Conservation (phyloP, 2,329 filamentous ascomycete species). For the Claviceps spartinae region DNA sequence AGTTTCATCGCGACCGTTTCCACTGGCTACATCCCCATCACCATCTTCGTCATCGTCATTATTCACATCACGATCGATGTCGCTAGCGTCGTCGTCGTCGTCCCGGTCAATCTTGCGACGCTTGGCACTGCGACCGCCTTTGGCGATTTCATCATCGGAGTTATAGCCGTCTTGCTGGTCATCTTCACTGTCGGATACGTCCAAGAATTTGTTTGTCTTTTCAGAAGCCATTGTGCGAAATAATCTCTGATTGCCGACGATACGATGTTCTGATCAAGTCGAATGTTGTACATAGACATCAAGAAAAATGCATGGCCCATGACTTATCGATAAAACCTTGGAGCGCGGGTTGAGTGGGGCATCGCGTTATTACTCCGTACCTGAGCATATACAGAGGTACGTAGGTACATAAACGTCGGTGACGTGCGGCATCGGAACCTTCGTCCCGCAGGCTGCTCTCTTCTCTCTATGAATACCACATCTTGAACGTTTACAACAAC, state of each 20-base stretch:
- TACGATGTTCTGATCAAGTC: neutral
- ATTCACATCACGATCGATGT: slow-evolving; percentile 20
- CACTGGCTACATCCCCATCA: neutral
- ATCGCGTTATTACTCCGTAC: no score
- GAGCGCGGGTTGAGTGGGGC: no score
- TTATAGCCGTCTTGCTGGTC: slow-evolving; percentile 47
- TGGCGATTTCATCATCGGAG: slow-evolving; percentile 56
- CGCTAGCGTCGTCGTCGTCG: slow-evolving; percentile 25
- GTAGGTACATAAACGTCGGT: no score
- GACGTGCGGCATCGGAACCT: no score
- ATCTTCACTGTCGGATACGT: slow-evolving; percentile 43
- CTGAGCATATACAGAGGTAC: no score
- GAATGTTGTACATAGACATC: no score
- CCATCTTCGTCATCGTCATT: slow-evolving; percentile 10
- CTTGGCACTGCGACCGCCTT: slow-evolving; percentile 50
- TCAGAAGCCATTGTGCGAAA: slow-evolving; percentile 43
- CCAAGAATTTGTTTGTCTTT: slow-evolving; percentile 61
- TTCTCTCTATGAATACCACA: no score
- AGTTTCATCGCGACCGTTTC: neutral
- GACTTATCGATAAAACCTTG: no score
- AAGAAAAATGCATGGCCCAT: no score
- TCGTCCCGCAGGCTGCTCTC: no score
- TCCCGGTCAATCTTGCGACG: slow-evolving; percentile 39
- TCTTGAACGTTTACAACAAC: no score
- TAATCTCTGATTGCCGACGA: neutral